A percentile compares a stretch with the other conserved stretches of the same genome.
These are phyloP conservation scores for Leishmania tropica DNA, from an alignment of 208 protist species.

Conservation along the genomic window DNA sequence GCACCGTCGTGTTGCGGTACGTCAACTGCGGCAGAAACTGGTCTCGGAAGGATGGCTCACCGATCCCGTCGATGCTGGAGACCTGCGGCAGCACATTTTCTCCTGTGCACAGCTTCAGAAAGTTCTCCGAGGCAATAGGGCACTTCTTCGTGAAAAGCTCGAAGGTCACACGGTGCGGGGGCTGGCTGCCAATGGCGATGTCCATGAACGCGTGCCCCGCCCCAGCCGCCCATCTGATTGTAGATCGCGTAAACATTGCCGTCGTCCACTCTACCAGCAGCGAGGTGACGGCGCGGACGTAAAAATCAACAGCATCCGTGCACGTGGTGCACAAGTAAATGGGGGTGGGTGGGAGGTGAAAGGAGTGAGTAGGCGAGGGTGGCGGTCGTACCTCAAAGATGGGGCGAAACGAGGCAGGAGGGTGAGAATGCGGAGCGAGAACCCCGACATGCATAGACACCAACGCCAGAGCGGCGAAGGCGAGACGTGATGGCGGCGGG, in stretches of 20 bases:
- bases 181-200: conserved; percentile 53
- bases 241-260: conserved; percentile 45
- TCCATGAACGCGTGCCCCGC: conserved; percentile 77
- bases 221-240: conserved; percentile 24
- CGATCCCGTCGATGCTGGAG: conserved; percentile 57
- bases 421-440: background rate
- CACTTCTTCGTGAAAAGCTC: conserved; percentile 82
- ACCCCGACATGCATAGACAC: background rate
- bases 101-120: conserved; percentile 89
- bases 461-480: background rate
- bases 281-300: background rate
- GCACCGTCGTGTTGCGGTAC: conserved; percentile 91
- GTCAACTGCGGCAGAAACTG: conserved; percentile 87
- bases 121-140: conserved; percentile 85
- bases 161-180: conserved; percentile 68
- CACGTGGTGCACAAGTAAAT: background rate
- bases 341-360: background rate
- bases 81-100: conserved; percentile 74
- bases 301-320: background rate
- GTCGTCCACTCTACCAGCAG: background rate
- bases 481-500: background rate
- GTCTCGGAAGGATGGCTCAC: conserved; percentile 69
- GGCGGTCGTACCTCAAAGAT: background rate
- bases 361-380: background rate
- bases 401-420: background rate